Base-by-base conservation (phyloP, 345 rosid species). In the Hibiscus tridactylites region DNA sequence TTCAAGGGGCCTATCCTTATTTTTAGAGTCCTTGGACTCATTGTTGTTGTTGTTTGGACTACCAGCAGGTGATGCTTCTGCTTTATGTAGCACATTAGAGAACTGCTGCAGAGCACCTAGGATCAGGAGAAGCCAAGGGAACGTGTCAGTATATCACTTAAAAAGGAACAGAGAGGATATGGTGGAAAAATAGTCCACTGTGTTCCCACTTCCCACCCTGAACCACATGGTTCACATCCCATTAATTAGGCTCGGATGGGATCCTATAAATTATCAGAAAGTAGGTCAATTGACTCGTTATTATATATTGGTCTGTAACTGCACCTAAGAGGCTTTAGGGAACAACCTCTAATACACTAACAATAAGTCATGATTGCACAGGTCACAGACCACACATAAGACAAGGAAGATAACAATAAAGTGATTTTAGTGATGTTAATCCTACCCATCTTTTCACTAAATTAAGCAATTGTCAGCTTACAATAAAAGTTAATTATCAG, bases 51-150 rank as follows among this genome's bases (percentile, higher is more conserved):
- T 77, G 59, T 75, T 79, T 84, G 76, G 65, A 74, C 52, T 73
- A 72, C 82, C 59, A 64, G 74, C 78, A 70, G 76, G 26, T 8
- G 84, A 59, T 49, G 79, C 73, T 65, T 85, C 88, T 74, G 84
- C 46, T 79, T 87, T 83, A 68, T 83, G 58, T 81, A 83, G 61
- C 57, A 83, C 72, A 67, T 71, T 88, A 61, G 98, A 73, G 71
- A 94, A 87, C 71, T 79, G 78, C 72, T 85, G 84, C 54, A 86
- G 39, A 59, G 84, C 76, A 74, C 91, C 97, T 94, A 75, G 57
- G 73, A 80, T 76, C 26, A 74, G 75, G 59, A 78, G 71, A 70
- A 79, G 70, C 54, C 78, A 77, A 63, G 61, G 50, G 56, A 72
- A 63, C 28, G 46, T 54, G 58, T 74, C 75, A 81, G 70, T 71